Percentiles rank a stretch among this genome's conserved stretches.
phyloP scores from a whole-genome alignment of 2,329 filamentous ascomycete genomes.

The Dactylellina cionopaga region DNA sequence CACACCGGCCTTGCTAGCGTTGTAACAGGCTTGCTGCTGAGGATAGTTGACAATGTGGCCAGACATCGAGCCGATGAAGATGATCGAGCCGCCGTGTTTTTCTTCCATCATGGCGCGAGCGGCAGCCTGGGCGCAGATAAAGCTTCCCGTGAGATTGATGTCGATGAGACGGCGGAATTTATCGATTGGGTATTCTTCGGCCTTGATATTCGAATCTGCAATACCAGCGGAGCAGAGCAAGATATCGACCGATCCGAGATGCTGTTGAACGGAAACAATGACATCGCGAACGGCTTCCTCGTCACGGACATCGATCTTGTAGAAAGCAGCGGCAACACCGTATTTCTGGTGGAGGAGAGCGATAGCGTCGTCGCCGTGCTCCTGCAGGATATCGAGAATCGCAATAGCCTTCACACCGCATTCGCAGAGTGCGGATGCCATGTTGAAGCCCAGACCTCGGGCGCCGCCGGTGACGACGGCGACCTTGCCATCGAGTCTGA shows the following conservation, averaged over 20 bases:
- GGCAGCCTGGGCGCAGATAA: conserved; percentile 79
- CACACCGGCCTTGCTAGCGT: conserved; percentile 82
- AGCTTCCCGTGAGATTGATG: conserved; percentile 83
- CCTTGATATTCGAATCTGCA: conserved; percentile 84
- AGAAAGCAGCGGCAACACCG: conserved; percentile 78
- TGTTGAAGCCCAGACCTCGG: conserved; percentile 80
- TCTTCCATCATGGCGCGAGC: conserved; percentile 78
- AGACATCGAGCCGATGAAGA: conserved; percentile 83
- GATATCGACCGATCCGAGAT: conserved; percentile 76
- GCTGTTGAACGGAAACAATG: conserved; percentile 71
- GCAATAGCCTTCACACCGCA: conserved; percentile 77
- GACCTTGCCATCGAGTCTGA: conserved; percentile 75
- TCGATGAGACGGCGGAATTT: conserved; percentile 83
- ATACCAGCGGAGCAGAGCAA: conserved; percentile 84
- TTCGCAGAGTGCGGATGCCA: conserved; percentile 80
- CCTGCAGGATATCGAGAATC: conserved; percentile 80
- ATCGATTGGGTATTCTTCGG: conserved; percentile 77
- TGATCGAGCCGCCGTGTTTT: conserved; percentile 75
- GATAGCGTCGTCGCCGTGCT: conserved; percentile 76
- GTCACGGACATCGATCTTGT: conserved; percentile 81
- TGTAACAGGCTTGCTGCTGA: conserved; percentile 84
- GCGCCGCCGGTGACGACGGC: conserved; percentile 79
- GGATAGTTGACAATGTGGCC: conserved; percentile 87
- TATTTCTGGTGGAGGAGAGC: conserved; percentile 76
- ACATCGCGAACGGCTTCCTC: conserved; percentile 75